Conservation (phyloP, 805 yeast species). For the Metschnikowia chrysomelidarum region DNA sequence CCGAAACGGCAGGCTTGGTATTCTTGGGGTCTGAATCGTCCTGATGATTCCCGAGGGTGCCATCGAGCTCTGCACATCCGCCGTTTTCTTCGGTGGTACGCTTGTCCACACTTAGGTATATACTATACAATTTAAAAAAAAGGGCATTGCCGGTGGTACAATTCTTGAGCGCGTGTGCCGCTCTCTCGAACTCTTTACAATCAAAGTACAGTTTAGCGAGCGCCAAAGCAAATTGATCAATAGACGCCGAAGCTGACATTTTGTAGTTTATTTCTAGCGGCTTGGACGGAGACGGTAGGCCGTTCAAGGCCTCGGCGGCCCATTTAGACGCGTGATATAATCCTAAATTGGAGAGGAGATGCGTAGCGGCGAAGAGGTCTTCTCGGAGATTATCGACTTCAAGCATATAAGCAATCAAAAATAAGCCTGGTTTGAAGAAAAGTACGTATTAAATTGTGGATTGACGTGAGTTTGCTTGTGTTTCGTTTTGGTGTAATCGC, state of each 20-base stretch:
- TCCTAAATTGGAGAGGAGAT: conserved; percentile 52
- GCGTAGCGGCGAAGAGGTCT: conserved; percentile 30
- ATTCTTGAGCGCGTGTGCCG: conserved; percentile 55
- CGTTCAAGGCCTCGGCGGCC: conserved; percentile 77
- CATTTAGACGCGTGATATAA: conserved; percentile 75
- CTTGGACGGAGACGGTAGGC: conserved; percentile 35
- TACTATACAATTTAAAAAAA: conserved; percentile 68
- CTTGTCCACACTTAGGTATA: conserved; percentile 76
- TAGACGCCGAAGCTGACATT: conserved; percentile 30
- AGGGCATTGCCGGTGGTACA: conserved; percentile 50
- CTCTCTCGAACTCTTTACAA: conserved; percentile 81
- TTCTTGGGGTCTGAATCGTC: conserved; percentile 7
- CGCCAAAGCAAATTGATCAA: conserved; percentile 45
- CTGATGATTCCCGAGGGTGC: conserved; percentile 1
- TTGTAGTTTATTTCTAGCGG: conserved; percentile 17
- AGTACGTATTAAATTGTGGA: too few relatives aligned
- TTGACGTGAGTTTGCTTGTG: too few relatives aligned
- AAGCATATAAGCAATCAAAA: too few relatives aligned
- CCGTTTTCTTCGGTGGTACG: conserved; percentile 68
- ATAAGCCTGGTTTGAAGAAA: too few relatives aligned
- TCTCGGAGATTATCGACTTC: conserved; percentile 16
- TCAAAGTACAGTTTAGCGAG: conserved; percentile 75
- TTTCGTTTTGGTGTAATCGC: too few relatives aligned
- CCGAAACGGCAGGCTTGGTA: conserved; percentile 24
- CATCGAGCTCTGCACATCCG: conserved; percentile 51